Evolutionary conservation across 331 rosid genomes (phyloP).

Genomic region (Arachis monticola): DNA sequence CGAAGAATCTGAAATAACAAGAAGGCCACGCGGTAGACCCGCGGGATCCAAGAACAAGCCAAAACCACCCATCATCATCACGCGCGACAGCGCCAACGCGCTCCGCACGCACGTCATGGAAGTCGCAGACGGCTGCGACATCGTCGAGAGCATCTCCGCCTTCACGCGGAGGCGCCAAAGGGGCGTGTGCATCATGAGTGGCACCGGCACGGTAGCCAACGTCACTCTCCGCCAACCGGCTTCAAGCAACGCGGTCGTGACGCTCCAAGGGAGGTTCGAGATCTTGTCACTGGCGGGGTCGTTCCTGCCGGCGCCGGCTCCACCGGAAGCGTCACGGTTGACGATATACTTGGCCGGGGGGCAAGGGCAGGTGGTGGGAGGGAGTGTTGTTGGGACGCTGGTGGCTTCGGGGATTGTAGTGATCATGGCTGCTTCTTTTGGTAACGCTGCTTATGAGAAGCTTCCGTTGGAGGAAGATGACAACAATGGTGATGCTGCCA

Average conservation of each 20-base stretch:
- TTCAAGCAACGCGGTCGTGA: constrained; percentile 71
- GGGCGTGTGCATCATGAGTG: constrained; percentile 93
- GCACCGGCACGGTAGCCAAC: constrained; percentile 87
- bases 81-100: constrained; percentile 95
- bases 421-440: constrained; percentile 77
- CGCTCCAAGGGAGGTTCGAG: constrained; percentile 52
- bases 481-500: constrained; percentile 29
- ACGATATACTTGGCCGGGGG: constrained; percentile 90
- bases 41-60: constrained; percentile 36
- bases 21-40: constrained; percentile 90
- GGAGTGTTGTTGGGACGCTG: constrained; percentile 70
- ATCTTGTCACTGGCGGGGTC: constrained; percentile 85
- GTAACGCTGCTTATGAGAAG: constrained; percentile 87
- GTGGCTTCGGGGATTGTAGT: constrained; percentile 76
- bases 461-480: constrained; percentile 80
- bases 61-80: constrained; percentile 92
- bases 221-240: constrained; percentile 90
- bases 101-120: constrained; percentile 93
- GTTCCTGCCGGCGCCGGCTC: constrained; percentile 90
- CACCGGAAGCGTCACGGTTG: constrained; percentile 78
- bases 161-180: constrained; percentile 88
- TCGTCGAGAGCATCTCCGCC: constrained; percentile 76
- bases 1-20: constrained; percentile 61
- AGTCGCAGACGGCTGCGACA: constrained; percentile 84
- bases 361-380: constrained; percentile 94